A percentile compares a stretch with the other conserved stretches of the same genome.
Conservation (phyloP, 805 yeast genomes). For the Sugiyamaella lignohabitans region DNA sequence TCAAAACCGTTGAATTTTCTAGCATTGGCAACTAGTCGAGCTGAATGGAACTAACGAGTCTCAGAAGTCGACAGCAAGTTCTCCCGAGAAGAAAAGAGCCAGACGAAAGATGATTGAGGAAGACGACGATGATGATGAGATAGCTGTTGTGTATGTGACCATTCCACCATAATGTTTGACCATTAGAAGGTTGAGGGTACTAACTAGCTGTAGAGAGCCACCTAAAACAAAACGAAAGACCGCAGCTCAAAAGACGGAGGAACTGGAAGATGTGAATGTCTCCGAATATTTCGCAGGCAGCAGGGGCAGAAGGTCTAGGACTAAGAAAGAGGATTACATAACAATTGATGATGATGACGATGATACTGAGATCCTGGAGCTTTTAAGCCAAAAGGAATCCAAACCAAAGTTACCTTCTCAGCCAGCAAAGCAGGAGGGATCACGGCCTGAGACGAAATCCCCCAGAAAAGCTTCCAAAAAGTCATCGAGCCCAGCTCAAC, state of each 20-base stretch:
- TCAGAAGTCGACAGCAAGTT: background rate
- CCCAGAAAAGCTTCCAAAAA: no score
- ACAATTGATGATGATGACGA: conserved; percentile 2
- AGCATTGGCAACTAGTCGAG: no score
- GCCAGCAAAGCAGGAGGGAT: no score
- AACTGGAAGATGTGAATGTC: conserved; percentile 9
- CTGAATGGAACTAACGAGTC: no score
- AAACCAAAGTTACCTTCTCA: no score
- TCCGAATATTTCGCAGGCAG: conserved; percentile 13
- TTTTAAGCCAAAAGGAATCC: background rate
- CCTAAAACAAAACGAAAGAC: no score
- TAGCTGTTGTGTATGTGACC: background rate
- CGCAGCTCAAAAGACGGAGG: conserved; percentile 8
- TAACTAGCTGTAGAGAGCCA: no score
- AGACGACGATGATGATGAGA: conserved; percentile 7
- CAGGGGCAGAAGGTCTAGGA: conserved; percentile 5
- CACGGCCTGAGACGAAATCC: no score
- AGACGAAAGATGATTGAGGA: conserved; percentile 10
- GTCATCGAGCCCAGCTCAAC: background rate
- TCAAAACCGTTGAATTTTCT: background rate
- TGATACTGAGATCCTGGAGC: conserved; percentile 12
- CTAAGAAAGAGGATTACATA: background rate
- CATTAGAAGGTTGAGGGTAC: no score
- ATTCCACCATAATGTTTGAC: no score
- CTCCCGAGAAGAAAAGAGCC: conserved; percentile 2